Percentiles rank a stretch among this genome's conserved stretches.
Evolutionary conservation across 495 filamentous ascomycete genomes (phyloP).

Genomic region (Xylaria bambusicola): DNA sequence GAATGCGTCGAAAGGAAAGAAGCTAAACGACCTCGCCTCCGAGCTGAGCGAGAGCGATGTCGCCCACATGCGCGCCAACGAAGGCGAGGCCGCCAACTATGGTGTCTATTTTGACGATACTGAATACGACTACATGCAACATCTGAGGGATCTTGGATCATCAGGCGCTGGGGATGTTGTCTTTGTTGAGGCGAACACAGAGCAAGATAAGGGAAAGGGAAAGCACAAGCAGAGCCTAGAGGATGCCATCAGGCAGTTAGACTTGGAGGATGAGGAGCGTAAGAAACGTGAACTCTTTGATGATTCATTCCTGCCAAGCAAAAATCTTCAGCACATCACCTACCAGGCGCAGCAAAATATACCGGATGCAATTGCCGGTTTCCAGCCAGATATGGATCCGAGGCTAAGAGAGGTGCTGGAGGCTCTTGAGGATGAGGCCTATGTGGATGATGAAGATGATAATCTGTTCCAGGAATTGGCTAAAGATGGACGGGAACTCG

Average conservation of each 20-base stretch:
- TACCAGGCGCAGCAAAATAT: conserved; percentile 95
- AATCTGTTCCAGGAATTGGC: conserved; percentile 81
- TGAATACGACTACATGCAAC: conserved; percentile 99
- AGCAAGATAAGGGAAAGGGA: conserved; percentile 66
- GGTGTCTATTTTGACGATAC: conserved; percentile 88
- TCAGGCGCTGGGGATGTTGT: conserved; percentile 56
- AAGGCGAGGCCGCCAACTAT: conserved; percentile 93
- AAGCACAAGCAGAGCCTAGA: conserved; percentile 70
- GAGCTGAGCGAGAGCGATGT: conserved; percentile 68
- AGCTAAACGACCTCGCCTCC: conserved; percentile 69
- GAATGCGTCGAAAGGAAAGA: conserved; percentile 59
- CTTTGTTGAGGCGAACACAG: conserved; percentile 72
- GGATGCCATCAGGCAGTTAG: conserved; percentile 72
- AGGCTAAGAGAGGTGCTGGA: conserved; percentile 88
- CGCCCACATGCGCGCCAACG: conserved; percentile 71
- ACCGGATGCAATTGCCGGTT: conserved; percentile 86
- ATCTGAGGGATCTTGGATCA: conserved; percentile 80
- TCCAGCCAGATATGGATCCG: conserved; percentile 98
- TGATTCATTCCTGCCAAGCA: conserved; percentile 68
- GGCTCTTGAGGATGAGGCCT: conserved; percentile 94
- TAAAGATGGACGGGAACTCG: conserved; percentile 65
- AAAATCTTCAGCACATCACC: conserved; percentile 68
- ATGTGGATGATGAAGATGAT: conserved; percentile 86
- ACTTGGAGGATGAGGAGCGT: conserved; percentile 52
- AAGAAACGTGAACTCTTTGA: conserved; percentile 62